A percentile compares a stretch with the other conserved stretches of the same genome.
Conservation (phyloP, 2,329 filamentous ascomycete species). For the Hyphodiscus sp. region DNA sequence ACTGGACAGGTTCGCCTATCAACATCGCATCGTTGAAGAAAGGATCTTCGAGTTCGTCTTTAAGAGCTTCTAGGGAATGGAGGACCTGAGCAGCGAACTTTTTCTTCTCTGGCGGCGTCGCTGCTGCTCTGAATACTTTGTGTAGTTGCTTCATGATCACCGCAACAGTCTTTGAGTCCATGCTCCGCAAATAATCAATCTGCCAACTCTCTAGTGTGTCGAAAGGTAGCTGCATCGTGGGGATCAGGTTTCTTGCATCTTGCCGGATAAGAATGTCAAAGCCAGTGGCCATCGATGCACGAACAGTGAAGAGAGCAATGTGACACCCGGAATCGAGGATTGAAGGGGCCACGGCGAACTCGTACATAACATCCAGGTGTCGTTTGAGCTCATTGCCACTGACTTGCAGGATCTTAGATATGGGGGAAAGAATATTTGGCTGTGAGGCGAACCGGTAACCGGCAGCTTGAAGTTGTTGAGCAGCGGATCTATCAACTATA, state of each 20-base stretch:
- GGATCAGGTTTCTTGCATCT: conserved; percentile 51
- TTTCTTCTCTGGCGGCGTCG: conserved; percentile 33
- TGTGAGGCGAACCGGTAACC: conserved; percentile 75
- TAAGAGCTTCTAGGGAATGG: conserved; percentile 36
- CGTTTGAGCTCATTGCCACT: conserved; percentile 52
- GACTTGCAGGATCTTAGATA: conserved; percentile 71
- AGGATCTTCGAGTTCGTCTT: conserved; percentile 36
- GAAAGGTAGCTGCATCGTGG: conserved; percentile 48
- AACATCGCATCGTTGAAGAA: conserved; percentile 41
- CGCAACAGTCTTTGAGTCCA: conserved; percentile 41
- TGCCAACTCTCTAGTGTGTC: conserved; percentile 49
- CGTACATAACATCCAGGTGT: conserved; percentile 59
- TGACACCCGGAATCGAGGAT: conserved; percentile 49
- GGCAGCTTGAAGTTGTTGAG: conserved; percentile 56
- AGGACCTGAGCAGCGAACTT: conserved; percentile 41
- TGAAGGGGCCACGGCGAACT: conserved; percentile 42
- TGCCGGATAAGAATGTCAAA: conserved; percentile 31
- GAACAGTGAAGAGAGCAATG: conserved; percentile 51
- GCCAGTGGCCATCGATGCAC: conserved; percentile 39
- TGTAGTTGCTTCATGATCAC: conserved; percentile 34
- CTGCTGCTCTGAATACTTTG: conserved; percentile 28
- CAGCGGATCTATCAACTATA: conserved; percentile 51
- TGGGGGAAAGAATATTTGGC: conserved; percentile 59
- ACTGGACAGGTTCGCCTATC: conserved; percentile 35
- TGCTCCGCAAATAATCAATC: conserved; percentile 40